phyloP scores from a whole-genome alignment of 768 basidiomycete genomes.

The Wakefieldia striispora region DNA sequence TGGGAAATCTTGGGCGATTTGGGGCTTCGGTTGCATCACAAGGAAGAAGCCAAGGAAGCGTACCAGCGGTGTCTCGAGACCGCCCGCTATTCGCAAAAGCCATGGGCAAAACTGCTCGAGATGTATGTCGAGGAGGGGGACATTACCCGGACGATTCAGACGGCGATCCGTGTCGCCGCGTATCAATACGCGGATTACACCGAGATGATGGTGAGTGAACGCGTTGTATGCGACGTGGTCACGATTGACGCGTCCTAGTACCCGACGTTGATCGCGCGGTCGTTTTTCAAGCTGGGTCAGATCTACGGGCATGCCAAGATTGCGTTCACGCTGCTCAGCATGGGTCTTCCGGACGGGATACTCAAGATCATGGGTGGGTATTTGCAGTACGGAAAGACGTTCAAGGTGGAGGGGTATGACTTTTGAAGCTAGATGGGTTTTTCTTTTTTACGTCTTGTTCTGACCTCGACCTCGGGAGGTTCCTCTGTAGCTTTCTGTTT shows the following conservation, averaged over 20 bases:
- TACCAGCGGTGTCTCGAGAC: conserved; percentile 92
- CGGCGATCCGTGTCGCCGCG: conserved; percentile 87
- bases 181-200: conserved; percentile 90
- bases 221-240: neutral
- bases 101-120: conserved; percentile 92
- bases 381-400: conserved; percentile 80
- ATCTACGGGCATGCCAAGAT: conserved; percentile 95
- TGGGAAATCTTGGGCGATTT: conserved; percentile 99
- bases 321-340: conserved; percentile 87
- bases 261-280: conserved; percentile 85
- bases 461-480: no score
- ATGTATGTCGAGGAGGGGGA: conserved; percentile 96
- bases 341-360: conserved; percentile 89
- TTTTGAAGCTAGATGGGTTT: conserved; percentile 41
- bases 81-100: conserved; percentile 83
- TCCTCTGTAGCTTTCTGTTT: no score
- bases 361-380: conserved; percentile 93
- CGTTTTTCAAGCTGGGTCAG: conserved; percentile 91
- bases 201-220: conserved; percentile 73
- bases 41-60: conserved; percentile 98
- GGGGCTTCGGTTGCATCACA: conserved; percentile 90
- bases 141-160: conserved; percentile 85
- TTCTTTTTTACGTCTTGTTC: neutral
- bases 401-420: conserved; percentile 86
- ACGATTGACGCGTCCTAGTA: conserved; percentile 40